Evolutionary conservation across 345 rosid species (phyloP).

Genomic region (Camelina hispida): DNA sequence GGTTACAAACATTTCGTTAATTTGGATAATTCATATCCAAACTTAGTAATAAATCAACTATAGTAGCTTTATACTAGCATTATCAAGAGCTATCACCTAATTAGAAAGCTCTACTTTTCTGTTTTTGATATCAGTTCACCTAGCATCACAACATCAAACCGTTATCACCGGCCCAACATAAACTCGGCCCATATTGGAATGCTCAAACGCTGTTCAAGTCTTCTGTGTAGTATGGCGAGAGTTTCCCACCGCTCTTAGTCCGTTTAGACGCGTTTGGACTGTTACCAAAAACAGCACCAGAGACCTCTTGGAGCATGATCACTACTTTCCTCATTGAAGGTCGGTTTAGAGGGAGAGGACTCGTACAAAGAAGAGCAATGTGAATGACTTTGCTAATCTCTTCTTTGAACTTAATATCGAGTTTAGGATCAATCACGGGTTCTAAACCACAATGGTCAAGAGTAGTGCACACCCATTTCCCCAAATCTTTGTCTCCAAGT

Average conservation of each 20-base stretch:
- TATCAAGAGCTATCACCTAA: conserved; percentile 32
- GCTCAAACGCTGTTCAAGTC: conserved; percentile 48
- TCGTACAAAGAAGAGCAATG: conserved; percentile 76
- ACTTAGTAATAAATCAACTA: neutral
- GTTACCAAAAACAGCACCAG: conserved; percentile 37
- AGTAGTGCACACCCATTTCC: conserved; percentile 68
- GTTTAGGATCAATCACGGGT: conserved; percentile 65
- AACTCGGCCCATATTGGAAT: conserved; percentile 17
- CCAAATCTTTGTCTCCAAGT: conserved; percentile 81
- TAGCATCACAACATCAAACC: neutral
- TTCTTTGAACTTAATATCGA: conserved; percentile 54
- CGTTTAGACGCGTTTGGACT: conserved; percentile 37
- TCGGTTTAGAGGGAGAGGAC: conserved; percentile 74
- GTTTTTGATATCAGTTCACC: conserved; percentile 25
- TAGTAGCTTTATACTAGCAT: neutral
- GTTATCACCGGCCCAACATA: conserved; percentile 1
- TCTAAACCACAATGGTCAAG: conserved; percentile 60
- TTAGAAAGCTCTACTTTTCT: conserved; percentile 36
- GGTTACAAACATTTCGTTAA: neutral
- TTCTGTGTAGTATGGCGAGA: conserved; percentile 71
- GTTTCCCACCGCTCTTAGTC: conserved; percentile 55
- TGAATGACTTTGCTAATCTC: conserved; percentile 70
- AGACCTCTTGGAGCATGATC: conserved; percentile 75
- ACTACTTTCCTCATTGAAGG: conserved; percentile 94
- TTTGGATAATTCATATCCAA: neutral